A percentile compares a stretch with the other conserved stretches of the same genome.
These are phyloP conservation scores for Suillus bovinus DNA, from an alignment of 768 basidiomycete genomes.

Conservation along the genomic window DNA sequence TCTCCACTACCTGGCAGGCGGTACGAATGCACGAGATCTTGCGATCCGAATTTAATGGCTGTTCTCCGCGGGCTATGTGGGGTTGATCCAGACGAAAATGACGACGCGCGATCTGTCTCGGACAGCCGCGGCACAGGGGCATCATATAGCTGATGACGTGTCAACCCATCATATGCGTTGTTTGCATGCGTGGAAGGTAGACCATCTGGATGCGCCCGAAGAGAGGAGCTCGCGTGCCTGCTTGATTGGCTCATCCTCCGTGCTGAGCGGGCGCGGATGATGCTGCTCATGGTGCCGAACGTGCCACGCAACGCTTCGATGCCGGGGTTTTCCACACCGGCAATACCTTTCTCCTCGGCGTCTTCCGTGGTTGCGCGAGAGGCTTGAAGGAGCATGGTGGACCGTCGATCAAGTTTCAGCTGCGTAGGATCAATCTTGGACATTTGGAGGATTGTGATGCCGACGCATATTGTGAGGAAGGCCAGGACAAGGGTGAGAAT, in stretches of 20 bases:
- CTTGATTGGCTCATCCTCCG: constrained; percentile 52
- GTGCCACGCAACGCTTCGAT: constrained; percentile 90
- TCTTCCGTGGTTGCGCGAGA: constrained; percentile 67
- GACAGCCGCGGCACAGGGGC: constrained; percentile 67
- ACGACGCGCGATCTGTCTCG: constrained; percentile 41
- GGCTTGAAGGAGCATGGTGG: constrained; percentile 90
- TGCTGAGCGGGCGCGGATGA: constrained; percentile 71
- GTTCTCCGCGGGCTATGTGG: constrained; percentile 40
- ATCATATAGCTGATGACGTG: constrained; percentile 87
- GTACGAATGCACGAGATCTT: constrained; percentile 78
- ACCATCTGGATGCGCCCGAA: constrained; percentile 21
- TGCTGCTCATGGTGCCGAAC: constrained; percentile 88
- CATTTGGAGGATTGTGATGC: constrained; percentile 95
- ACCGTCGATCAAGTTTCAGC: constrained; percentile 84
- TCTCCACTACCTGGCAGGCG: constrained; percentile 53
- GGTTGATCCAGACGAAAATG: constrained; percentile 22
- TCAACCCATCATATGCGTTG: constrained; percentile 50
- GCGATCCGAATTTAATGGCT: constrained; percentile 75
- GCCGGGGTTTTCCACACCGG: constrained; percentile 84
- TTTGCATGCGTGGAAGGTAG: constrained; percentile 19
- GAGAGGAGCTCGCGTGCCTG: constrained; percentile 25
- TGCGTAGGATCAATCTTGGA: constrained; percentile 88
- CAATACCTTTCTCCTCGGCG: constrained; percentile 54
- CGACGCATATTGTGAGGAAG: constrained; percentile 88
- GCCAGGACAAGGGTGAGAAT: constrained; percentile 92